Base-by-base conservation (phyloP, 352 stramenopile genomes). In the Globisporangium canariense region DNA sequence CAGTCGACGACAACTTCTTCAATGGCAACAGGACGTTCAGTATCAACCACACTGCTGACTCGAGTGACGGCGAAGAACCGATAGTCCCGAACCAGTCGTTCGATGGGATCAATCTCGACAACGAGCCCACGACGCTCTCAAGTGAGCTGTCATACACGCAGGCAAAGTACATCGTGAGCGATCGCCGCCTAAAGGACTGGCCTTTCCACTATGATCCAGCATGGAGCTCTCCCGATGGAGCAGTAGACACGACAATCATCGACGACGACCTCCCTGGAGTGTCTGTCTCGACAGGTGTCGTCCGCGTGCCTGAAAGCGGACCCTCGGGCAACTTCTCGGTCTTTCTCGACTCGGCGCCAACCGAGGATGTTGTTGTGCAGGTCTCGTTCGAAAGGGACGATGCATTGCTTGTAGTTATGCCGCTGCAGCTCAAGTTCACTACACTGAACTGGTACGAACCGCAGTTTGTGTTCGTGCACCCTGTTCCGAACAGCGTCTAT, bases 221-320 rank as follows among this genome's bases (percentile, higher is more conserved):
- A 49, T 85, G 75, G 69, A 68, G 61, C 20, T 87, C 79, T 57
- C 34, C 36, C 5, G 64, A 60, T n/a, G 81, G 81, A 18, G 67
- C 43, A 0, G 49, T 90, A 34, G 30, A 75, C 34, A 72, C 81
- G 9, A 30, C 57, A 7, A 63, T 83, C 3, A 52, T 83, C n/a
- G 83, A 92, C 51, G 83, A 92, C 41, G 83, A 92, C 68, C 49
- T 89, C 7, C 81, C 83, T 30, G 83, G 81, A 16, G 62, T 89
- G 30, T 88, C 81, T 8, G 54, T 90, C 8, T 86, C 79, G 0
- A 9, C 52, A 6, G 79, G 73, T 14, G 38, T 70, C 7, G 67
- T 90, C 46, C 32, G 73, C 2, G 67, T 79, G 8, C 72, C 74
- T 0, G 83, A 92, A 61, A 90, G 80, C 45, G 73, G 58, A 18